Evolutionary conservation across 1,139 yeast genomes (phyloP), one percentile per base, ranked within the genome.

Genomic region (Taiozyma sp.): DNA sequence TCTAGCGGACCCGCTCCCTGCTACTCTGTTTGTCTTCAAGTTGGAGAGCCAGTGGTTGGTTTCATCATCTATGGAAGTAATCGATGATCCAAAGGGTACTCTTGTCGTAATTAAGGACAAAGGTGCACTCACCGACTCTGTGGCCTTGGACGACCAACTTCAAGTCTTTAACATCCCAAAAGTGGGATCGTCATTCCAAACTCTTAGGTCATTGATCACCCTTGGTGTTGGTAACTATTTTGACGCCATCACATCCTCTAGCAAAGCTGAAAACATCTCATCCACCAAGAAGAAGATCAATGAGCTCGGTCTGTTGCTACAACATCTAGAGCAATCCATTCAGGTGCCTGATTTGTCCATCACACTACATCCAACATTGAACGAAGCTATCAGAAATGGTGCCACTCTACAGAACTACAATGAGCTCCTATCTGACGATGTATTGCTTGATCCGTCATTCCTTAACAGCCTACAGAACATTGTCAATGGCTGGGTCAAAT

Each of bases 401-500:
- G 75, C 71, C 1, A 58, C 49, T 3, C 29, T 57, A 8, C 58
- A 57, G 3, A 61, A 59, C 44, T 62, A 58, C 47, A 60, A 68
- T 8, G 69, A 71, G 2, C 55, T 62, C 34, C 59, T 78, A 3
- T 66, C 74, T 0, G 65, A 65, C 2, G 65, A 63, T 1, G 58
- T 73, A 8, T 57, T 81, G 2, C 58, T 68, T 1, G 92, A 89
- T 57, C 67, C 86, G 0, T 64, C 67, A 0, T 76, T 85, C 54
- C 70, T 90, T 46, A 91, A 91, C 61, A 76, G 76, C 43, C 67
- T 90, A 13, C 93, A 92, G 47, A 68, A 77, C 4, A 75, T 74
- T 7, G 93, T 84, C 5, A 87, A 87, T 59, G 73, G 73, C 12
- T 91, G 97, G 97, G 80, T 84, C 27, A 78, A 74, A 54, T 79